Evolutionary conservation across 2,329 filamentous ascomycete species (phyloP).

Genomic region (Fusarium transvaalense): DNA sequence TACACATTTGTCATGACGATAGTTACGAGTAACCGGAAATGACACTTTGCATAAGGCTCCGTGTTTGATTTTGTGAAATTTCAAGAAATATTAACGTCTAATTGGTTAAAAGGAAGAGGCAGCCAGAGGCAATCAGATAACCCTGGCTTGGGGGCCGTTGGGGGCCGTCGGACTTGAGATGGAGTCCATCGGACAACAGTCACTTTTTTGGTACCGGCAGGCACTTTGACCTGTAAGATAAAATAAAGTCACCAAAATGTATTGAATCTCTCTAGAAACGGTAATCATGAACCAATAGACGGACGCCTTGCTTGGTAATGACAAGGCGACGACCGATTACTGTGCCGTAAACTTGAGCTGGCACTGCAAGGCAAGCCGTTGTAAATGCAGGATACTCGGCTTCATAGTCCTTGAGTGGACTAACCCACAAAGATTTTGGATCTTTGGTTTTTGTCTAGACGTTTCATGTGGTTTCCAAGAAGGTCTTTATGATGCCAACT

Average conservation of each 20-base stretch:
- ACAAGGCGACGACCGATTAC: background rate
- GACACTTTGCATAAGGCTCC: background rate
- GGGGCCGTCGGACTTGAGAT: slow-evolving; percentile 22
- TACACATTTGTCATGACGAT: background rate
- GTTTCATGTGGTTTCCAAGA: slow-evolving; percentile 14
- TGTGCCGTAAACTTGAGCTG: slow-evolving; percentile 12
- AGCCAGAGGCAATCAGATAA: slow-evolving; percentile 31
- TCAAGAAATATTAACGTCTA: background rate
- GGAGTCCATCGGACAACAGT: background rate
- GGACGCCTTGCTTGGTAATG: background rate
- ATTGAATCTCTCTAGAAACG: background rate
- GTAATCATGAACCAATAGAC: slow-evolving; percentile 34
- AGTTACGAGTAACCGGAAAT: background rate
- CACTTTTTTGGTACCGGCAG: background rate
- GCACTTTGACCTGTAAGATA: background rate
- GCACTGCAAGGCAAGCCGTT: background rate
- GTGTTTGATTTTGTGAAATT: background rate
- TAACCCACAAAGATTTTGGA: background rate
- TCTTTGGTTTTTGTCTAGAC: slow-evolving; percentile 23
- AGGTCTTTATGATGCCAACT: slow-evolving; percentile 10
- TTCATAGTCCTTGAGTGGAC: slow-evolving; percentile 1
- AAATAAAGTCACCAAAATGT: background rate
- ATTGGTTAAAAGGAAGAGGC: slow-evolving; percentile 28
- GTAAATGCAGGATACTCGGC: background rate
- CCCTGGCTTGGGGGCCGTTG: slow-evolving; percentile 35